Percentiles rank a stretch among this genome's conserved stretches.
These are phyloP conservation scores for Aspergillus carlsbadensis DNA, from an alignment of 495 filamentous ascomycete species.

Conservation along the genomic window DNA sequence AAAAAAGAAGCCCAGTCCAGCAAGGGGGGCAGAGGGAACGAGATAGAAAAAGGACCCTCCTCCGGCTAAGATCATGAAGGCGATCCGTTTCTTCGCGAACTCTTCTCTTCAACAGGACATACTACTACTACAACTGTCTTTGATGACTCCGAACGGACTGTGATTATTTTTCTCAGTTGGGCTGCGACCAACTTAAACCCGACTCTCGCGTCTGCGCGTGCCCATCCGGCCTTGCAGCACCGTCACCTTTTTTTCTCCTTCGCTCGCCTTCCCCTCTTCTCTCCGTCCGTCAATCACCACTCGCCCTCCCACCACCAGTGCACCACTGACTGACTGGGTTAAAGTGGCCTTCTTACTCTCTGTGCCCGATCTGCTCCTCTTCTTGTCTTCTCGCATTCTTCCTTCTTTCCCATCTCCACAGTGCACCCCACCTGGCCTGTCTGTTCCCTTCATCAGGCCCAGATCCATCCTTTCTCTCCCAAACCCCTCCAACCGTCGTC, in stretches of 20 bases:
- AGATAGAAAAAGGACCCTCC: constrained; percentile 2
- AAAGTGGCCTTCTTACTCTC: neutral
- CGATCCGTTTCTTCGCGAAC: constrained; percentile 17
- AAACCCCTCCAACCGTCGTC: constrained; percentile 17
- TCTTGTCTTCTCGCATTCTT: constrained; percentile 9
- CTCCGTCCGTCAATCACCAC: constrained; percentile 4
- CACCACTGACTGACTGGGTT: neutral
- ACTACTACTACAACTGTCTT: neutral
- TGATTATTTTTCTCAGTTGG: constrained; percentile 13
- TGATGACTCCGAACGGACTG: neutral
- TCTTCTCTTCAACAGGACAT: neutral
- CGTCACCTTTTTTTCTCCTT: constrained; percentile 2
- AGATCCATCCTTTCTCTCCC: constrained; percentile 3
- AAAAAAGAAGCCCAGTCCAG: neutral
- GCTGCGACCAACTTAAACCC: constrained; percentile 14
- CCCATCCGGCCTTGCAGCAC: constrained; percentile 7
- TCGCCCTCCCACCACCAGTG: neutral
- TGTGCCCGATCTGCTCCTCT: constrained; percentile 1
- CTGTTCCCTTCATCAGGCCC: constrained; percentile 16
- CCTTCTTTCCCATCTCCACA: constrained; percentile 16
- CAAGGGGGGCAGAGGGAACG: neutral
- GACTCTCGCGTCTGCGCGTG: constrained; percentile 15
- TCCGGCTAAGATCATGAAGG: constrained; percentile 2
- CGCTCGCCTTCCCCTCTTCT: neutral
- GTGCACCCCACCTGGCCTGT: constrained; percentile 18